Evolutionary conservation across 768 basidiomycete species (phyloP).

Genomic region (Trichaptum fuscoviolaceum): DNA sequence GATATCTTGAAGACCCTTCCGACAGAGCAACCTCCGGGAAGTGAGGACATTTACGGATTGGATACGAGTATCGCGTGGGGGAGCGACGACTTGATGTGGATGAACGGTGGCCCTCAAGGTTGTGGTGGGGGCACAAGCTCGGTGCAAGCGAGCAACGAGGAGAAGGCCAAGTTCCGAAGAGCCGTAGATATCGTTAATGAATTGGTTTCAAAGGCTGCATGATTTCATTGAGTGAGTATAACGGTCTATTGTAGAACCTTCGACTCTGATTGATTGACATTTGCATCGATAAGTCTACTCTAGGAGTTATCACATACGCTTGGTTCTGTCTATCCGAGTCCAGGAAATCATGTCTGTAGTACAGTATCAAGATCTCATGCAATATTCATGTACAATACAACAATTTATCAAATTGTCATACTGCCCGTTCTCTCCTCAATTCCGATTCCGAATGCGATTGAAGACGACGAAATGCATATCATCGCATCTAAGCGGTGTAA

Average conservation of each 20-base stretch:
- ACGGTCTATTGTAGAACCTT: not conserved
- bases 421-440: not conserved
- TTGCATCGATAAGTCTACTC: not conserved
- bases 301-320: not conserved
- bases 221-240: constrained; percentile 3
- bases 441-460: not conserved
- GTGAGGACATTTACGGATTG: constrained; percentile 68
- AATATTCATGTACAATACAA: not conserved
- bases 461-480: not conserved
- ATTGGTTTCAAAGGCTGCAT: constrained; percentile 29
- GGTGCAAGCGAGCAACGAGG: constrained; percentile 47
- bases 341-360: not conserved
- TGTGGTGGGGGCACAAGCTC: constrained; percentile 47
- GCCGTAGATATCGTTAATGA: constrained; percentile 64
- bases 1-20: constrained; percentile 55
- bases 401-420: not conserved
- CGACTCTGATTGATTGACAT: not conserved
- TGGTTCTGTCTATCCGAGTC: too few species aligned
- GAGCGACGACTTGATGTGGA: constrained; percentile 55
- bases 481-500: constrained; percentile 6
- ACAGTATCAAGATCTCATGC: not conserved
- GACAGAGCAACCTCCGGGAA: constrained; percentile 48
- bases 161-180: constrained; percentile 62
- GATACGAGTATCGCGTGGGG: constrained; percentile 61
- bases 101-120: constrained; percentile 56